Evolutionary conservation across 129 eudicot species (phyloP).

Genomic region (Erigeron canadensis): DNA sequence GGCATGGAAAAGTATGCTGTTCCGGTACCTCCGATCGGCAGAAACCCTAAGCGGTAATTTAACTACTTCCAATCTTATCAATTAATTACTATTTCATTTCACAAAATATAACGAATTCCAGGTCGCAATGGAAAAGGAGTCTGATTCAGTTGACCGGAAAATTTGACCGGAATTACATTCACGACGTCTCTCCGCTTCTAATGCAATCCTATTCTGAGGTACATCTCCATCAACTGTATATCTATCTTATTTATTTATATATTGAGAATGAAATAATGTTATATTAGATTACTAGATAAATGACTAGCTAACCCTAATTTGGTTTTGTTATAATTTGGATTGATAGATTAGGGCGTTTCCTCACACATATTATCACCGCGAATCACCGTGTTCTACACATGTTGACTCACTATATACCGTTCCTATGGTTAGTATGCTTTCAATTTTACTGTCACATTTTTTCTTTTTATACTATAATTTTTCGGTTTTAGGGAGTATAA

Average conservation of each 20-base stretch:
- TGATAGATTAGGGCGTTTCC: constrained; percentile 59
- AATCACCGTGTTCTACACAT: constrained; percentile 53
- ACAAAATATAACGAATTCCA: constrained; percentile 8
- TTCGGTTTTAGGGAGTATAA: neutral
- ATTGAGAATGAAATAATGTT: too few species aligned
- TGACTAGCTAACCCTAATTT: constrained; percentile 17
- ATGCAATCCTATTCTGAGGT: constrained; percentile 73
- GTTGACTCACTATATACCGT: constrained; percentile 9
- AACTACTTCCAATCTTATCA: neutral
- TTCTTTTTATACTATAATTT: neutral
- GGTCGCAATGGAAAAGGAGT: constrained; percentile 66
- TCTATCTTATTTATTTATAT: too few species aligned
- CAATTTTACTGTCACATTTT: neutral
- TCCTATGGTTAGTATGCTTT: constrained; percentile 3
- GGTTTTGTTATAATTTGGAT: neutral
- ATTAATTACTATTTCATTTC: neutral
- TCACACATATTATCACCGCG: constrained; percentile 52
- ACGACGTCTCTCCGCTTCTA: constrained; percentile 38
- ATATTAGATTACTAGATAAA: neutral
- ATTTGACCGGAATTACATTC: constrained; percentile 46
- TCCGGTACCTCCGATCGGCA: constrained; percentile 36
- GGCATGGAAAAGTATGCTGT: constrained; percentile 63
- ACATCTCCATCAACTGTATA: too few species aligned
- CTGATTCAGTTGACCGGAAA: constrained; percentile 60
- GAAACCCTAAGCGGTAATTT: constrained; percentile 26